Evolutionary conservation across 1,139 yeast species (phyloP).

Genomic region (Pichia sp.): DNA sequence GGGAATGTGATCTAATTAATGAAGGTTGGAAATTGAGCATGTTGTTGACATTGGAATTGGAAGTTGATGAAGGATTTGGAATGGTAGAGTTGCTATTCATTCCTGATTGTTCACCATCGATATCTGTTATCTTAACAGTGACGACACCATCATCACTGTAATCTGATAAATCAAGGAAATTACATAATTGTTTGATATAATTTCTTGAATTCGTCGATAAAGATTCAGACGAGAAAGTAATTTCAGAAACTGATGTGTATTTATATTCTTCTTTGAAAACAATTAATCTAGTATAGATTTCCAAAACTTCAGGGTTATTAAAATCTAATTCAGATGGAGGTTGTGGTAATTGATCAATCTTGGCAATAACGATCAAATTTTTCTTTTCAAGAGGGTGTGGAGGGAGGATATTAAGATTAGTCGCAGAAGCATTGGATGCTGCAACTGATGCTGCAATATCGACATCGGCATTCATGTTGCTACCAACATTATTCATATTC

Average conservation of each 20-base stretch:
- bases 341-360: slow-evolving; percentile 38
- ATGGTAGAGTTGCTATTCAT: slow-evolving; percentile 5
- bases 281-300: slow-evolving; percentile 77
- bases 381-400: slow-evolving; percentile 34
- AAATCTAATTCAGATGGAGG: slow-evolving; percentile 73
- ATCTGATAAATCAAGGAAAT: slow-evolving; percentile 64
- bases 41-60: neutral
- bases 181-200: slow-evolving; percentile 50
- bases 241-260: slow-evolving; percentile 40
- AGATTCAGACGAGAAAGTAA: slow-evolving; percentile 59
- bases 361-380: slow-evolving; percentile 52
- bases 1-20: slow-evolving; percentile 34
- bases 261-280: slow-evolving; percentile 77
- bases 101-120: neutral
- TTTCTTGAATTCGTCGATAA: slow-evolving; percentile 64
- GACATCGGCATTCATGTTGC: neutral
- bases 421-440: too few species aligned
- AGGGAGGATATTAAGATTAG: too few species aligned
- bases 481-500: neutral
- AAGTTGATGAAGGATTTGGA: neutral
- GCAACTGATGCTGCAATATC: too few species aligned
- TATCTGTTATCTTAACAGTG: slow-evolving; percentile 28
- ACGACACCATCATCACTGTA: slow-evolving; percentile 65
- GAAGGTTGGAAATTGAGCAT: slow-evolving; percentile 17
- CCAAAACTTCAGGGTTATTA: slow-evolving; percentile 89